Conservation (phyloP, 768 basidiomycete genomes). For the Trametes elegans region DNA sequence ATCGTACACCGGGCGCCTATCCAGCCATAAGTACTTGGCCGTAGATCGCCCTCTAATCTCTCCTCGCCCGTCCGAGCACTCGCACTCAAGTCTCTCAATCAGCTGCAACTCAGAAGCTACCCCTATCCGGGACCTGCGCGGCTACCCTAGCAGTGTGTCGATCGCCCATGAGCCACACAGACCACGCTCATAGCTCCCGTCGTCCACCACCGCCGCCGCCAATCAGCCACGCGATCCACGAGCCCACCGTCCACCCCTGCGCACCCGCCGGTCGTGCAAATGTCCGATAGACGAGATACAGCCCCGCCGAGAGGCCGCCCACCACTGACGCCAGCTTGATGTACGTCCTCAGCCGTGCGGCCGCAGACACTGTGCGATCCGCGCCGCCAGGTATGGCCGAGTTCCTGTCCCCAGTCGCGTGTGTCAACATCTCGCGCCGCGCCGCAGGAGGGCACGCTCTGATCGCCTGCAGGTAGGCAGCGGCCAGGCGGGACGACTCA, state of each 20-base stretch:
- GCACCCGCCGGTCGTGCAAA: constrained; percentile 59
- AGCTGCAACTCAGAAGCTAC: constrained; percentile 12
- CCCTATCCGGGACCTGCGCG: neutral
- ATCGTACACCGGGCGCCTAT: too few species aligned
- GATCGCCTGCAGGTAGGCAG: neutral
- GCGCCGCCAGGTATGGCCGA: constrained; percentile 64
- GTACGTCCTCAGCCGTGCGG: constrained; percentile 68
- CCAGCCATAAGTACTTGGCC: too few species aligned
- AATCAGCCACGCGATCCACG: constrained; percentile 68
- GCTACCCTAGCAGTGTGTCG: neutral
- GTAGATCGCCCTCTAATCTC: neutral
- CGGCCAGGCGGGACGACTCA: constrained; percentile 28
- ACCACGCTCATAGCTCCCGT: constrained; percentile 38
- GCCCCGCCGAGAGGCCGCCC: constrained; percentile 70
- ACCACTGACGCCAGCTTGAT: constrained; percentile 69
- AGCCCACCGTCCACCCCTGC: constrained; percentile 49
- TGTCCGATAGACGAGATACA: constrained; percentile 70
- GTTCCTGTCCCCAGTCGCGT: constrained; percentile 20
- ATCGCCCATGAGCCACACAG: neutral
- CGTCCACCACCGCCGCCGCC: constrained; percentile 42
- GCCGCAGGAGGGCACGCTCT: constrained; percentile 8
- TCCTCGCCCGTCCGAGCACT: neutral
- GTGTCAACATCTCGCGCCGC: constrained; percentile 10
- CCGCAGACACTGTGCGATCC: constrained; percentile 71
- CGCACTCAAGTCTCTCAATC: too few species aligned